phyloP scores from a whole-genome alignment of 2,329 filamentous ascomycete genomes.

The Rutstroemia sydowiana region DNA sequence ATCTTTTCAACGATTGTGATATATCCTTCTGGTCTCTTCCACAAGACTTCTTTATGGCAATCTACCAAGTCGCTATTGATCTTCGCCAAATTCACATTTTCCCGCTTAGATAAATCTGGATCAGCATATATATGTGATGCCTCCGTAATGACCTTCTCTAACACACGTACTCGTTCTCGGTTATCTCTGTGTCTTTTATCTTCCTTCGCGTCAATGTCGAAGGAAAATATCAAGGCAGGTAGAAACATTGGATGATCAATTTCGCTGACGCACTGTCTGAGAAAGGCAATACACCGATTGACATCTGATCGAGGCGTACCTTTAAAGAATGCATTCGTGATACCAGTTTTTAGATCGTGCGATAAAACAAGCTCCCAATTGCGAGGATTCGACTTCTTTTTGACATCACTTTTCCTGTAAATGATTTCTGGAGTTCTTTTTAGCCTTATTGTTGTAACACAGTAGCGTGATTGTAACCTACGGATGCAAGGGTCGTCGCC shows the following conservation, averaged over 20 bases:
- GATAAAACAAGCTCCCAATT: slow-evolving; percentile 60
- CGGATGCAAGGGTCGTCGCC: slow-evolving; percentile 50
- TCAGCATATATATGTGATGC: slow-evolving; percentile 35
- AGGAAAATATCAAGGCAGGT: slow-evolving; percentile 50
- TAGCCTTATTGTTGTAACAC: not conserved
- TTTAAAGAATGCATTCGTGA: slow-evolving; percentile 56
- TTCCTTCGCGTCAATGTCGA: slow-evolving; percentile 44
- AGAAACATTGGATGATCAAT: slow-evolving; percentile 54
- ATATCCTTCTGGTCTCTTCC: slow-evolving; percentile 58
- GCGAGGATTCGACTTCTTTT: slow-evolving; percentile 55
- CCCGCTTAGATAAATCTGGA: slow-evolving; percentile 44
- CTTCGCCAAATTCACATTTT: slow-evolving; percentile 49
- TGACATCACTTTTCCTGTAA: slow-evolving; percentile 58
- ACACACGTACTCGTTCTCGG: slow-evolving; percentile 52
- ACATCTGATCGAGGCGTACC: slow-evolving; percentile 53
- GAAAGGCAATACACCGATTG: slow-evolving; percentile 41
- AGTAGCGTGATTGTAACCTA: slow-evolving; percentile 31
- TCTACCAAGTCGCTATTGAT: slow-evolving; percentile 57
- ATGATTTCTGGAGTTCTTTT: slow-evolving; percentile 43
- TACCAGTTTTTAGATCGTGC: slow-evolving; percentile 45
- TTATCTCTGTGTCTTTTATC: slow-evolving; percentile 57
- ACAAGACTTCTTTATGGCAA: slow-evolving; percentile 56
- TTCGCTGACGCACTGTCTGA: slow-evolving; percentile 45
- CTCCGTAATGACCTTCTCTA: slow-evolving; percentile 57
- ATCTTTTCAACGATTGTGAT: slow-evolving; percentile 46